These are phyloP conservation scores for Flaveria robusta DNA, from an alignment of 129 eudicot species.

Conservation along the genomic window DNA sequence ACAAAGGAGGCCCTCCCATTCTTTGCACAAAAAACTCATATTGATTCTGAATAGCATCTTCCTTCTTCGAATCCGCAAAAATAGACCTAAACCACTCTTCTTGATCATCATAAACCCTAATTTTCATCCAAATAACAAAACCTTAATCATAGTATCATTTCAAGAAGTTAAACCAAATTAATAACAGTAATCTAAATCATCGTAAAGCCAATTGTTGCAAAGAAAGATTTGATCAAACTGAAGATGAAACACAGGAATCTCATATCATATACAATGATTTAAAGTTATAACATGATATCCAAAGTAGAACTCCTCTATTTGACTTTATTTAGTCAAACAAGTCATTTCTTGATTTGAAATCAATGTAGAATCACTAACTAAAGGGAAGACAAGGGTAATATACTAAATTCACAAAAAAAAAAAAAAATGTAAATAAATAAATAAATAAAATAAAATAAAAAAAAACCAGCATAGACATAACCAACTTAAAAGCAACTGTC, in stretches of 20 bases:
- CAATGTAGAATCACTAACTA: neutral
- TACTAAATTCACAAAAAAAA: neutral
- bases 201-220: neutral
- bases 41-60: constrained; percentile 93
- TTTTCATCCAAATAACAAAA: constrained; percentile 28
- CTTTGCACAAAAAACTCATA: constrained; percentile 96
- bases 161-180: constrained; percentile 7
- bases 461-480: neutral
- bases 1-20: constrained; percentile 98
- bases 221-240: neutral
- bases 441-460: no score
- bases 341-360: neutral
- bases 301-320: constrained; percentile 1
- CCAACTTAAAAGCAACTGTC: neutral
- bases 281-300: neutral
- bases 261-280: neutral
- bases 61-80: constrained; percentile 82
- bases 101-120: constrained; percentile 88
- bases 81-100: constrained; percentile 96
- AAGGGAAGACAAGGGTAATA: neutral
- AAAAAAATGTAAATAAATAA: no score
- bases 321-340: constrained; percentile 11
- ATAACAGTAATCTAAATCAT: neutral
- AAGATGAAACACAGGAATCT: neutral
- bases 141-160: constrained; percentile 44